A percentile compares a stretch with the other conserved stretches of the same genome.
phyloP scores from a whole-genome alignment of 1,284 basidiomycete species.

The Leccinum holopus region DNA sequence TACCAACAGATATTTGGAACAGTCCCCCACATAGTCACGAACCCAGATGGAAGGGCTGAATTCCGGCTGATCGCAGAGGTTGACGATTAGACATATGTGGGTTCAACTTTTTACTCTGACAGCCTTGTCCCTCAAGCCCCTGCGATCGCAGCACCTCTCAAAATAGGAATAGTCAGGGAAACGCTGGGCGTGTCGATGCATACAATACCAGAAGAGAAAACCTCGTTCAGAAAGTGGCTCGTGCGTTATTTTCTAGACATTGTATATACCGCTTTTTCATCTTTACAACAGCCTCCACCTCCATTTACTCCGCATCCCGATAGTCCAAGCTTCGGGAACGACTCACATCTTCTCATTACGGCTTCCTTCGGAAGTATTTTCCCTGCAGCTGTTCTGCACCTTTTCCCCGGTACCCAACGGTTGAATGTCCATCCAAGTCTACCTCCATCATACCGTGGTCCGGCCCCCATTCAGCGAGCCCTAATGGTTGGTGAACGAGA shows the following conservation, averaged over 20 bases:
- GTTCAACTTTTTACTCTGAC: constrained; percentile 1
- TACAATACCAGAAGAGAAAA: constrained; percentile 55
- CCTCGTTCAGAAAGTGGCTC: constrained; percentile 55
- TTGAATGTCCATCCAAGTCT: constrained; percentile 94
- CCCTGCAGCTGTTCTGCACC: constrained; percentile 50
- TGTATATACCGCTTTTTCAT: constrained; percentile 15
- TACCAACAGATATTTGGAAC: constrained; percentile 29
- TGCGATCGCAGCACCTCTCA: constrained; percentile 32
- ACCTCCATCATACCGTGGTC: constrained; percentile 85
- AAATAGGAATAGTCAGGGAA: constrained; percentile 37
- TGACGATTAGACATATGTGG: constrained; percentile 32
- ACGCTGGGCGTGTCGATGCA: constrained; percentile 51
- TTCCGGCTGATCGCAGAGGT: constrained; percentile 33
- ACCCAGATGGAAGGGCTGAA: constrained; percentile 40
- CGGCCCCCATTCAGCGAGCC: constrained; percentile 90
- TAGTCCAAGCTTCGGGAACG: constrained; percentile 16
- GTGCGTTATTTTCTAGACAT: constrained; percentile 35
- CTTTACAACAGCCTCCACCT: constrained; percentile 34
- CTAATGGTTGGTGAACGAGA: constrained; percentile 48
- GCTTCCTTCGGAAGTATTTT: constrained; percentile 89
- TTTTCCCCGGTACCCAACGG: constrained; percentile 62
- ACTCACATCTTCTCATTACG: constrained; percentile 71
- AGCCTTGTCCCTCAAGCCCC: constrained; percentile 11
- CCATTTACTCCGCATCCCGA: constrained; percentile 34
- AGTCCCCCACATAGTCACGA: constrained; percentile 42